Evolutionary conservation across 192 early-diverging fungal species (phyloP).

Genomic region (Coemansia sp.): DNA sequence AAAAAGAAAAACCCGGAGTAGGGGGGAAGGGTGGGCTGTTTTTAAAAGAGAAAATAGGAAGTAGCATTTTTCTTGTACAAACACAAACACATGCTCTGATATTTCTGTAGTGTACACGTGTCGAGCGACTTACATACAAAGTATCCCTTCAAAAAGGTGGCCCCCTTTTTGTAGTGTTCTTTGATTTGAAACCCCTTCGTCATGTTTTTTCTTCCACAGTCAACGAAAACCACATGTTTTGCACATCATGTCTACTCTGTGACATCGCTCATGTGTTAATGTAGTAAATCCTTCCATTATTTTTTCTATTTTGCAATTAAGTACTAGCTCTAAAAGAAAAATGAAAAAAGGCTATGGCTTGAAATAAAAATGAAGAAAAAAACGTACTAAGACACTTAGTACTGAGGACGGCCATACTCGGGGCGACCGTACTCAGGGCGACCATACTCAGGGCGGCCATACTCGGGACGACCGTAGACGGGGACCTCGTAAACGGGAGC

Average conservation of each 20-base stretch:
- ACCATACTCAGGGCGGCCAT: not conserved
- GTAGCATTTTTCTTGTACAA: not conserved
- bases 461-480: constrained; percentile 5
- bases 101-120: not conserved
- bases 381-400: not conserved
- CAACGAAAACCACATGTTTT: not conserved
- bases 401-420: constrained; percentile 8
- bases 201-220: not conserved
- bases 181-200: not conserved
- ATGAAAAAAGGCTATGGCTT: not conserved
- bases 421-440: not conserved
- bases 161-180: not conserved
- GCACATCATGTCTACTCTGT: too few species aligned
- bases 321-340: not conserved
- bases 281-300: not conserved
- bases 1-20: not conserved
- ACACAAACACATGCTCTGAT: not conserved
- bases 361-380: not conserved
- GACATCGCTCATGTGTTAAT: not conserved
- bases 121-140: not conserved
- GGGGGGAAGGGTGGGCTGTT: not conserved
- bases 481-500: constrained; percentile 17
- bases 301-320: constrained; percentile 10
- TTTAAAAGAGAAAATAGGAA: not conserved
- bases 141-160: not conserved